These are phyloP conservation scores for Annulohypoxylon bovei DNA, from an alignment of 495 filamentous ascomycete genomes.

Conservation along the genomic window DNA sequence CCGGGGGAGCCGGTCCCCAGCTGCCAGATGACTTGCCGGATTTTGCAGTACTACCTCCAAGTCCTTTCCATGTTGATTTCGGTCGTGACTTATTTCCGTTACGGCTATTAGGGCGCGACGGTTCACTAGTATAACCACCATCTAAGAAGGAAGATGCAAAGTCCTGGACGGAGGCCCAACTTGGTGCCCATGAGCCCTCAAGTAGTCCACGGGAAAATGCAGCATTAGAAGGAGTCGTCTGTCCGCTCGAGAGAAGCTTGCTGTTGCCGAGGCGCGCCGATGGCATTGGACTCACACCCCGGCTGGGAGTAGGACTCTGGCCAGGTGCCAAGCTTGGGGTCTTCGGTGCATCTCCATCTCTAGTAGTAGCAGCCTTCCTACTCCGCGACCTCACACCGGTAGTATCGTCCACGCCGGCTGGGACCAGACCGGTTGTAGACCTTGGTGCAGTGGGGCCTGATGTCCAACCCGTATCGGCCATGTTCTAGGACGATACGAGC, in stretches of 20 bases:
- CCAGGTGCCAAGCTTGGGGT: conserved; percentile 24
- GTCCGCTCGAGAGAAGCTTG: conserved; percentile 42
- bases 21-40: conserved; percentile 32
- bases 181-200: conserved; percentile 56
- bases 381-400: conserved; percentile 43
- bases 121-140: conserved; percentile 47
- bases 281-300: conserved; percentile 56
- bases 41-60: conserved; percentile 36
- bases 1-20: conserved; percentile 56
- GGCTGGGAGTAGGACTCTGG: conserved; percentile 42
- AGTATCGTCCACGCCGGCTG: conserved; percentile 38
- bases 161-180: conserved; percentile 58
- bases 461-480: conserved; percentile 42
- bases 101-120: conserved; percentile 47
- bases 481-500: conserved; percentile 39
- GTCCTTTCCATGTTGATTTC: conserved; percentile 46
- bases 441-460: conserved; percentile 35
- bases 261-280: conserved; percentile 49
- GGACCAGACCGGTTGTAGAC: conserved; percentile 42
- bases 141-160: conserved; percentile 56
- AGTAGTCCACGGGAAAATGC: conserved; percentile 51
- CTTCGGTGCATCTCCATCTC: conserved; percentile 21
- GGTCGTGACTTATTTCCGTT: conserved; percentile 40
- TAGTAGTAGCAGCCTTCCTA: conserved; percentile 25
- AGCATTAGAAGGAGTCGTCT: conserved; percentile 46